Base-by-base conservation (phyloP, 148 eudicot species). In the Cornus suecica region DNA sequence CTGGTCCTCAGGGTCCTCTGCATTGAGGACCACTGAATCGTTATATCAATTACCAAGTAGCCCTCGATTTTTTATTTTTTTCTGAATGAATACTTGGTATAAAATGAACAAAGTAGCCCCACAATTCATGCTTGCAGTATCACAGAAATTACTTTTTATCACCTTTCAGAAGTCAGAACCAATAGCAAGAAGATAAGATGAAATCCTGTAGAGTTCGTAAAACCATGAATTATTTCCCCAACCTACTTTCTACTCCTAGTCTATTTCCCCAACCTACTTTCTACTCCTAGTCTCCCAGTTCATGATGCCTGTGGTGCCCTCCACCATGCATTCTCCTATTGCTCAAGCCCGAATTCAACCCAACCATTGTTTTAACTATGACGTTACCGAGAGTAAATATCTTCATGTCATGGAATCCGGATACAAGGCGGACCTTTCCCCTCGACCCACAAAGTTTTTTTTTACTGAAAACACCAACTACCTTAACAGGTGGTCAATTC, bases 101-200 rank as follows among this genome's bases (percentile, higher is more conserved):
- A n/a, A n/a, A n/a, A n/a, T n/a, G n/a, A n/a, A n/a, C n/a, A n/a
- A n/a, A n/a, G n/a, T n/a, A n/a, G n/a, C n/a, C n/a, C n/a, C n/a
- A 72, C 65, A 8, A 58, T 58, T 45, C 67, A n/a, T 5, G 10
- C 14, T 8, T 32, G 54, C 74, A 58, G 56, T 42, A 30, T 56
- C 14, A 31, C 34, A n/a, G 11, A 18, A 11, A 2, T n/a, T 45
- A 54, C 37, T 56, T 6, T n/a, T 14, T 4, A 10, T 2, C 20
- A 3, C 10, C 27, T 30, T 1, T 48, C 54, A 48, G 54, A 48
- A 48, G 54, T 48, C 54, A 72, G 22, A 42, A 42, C 56, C 45
- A 42, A 13, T 11, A 37, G 56, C 72, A 24, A 41, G 72, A 69
- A 69, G 60, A 69, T 42, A 31, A 30, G 68, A 30, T 30, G 68